Evolutionary conservation across 805 yeast species (phyloP).

Genomic region (Wickerhamomyces xylosicus): DNA sequence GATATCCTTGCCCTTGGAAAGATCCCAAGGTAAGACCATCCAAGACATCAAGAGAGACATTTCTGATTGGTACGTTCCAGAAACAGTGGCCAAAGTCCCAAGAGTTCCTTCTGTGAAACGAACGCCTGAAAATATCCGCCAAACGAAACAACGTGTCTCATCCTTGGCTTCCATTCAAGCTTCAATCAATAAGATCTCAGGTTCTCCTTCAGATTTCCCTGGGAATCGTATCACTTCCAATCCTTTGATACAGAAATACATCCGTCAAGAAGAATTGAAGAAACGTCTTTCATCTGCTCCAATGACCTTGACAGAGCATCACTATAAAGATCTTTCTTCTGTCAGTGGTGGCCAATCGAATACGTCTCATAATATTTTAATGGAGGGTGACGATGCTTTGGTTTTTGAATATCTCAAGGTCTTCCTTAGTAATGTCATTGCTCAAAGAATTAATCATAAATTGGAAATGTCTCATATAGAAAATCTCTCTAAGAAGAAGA

Average conservation of each 20-base stretch:
- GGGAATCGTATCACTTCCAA: background rate
- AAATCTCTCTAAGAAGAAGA: no score
- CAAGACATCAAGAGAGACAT: constrained; percentile 19
- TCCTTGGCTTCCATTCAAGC: background rate
- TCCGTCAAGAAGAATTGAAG: background rate
- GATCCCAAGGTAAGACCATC: constrained; percentile 15
- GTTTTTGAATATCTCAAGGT: background rate
- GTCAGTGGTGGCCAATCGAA: background rate
- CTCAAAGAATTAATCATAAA: background rate
- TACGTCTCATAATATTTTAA: background rate
- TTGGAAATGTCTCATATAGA: background rate
- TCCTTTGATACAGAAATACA: background rate
- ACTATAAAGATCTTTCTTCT: background rate
- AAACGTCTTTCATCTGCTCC: background rate
- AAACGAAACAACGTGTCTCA: background rate
- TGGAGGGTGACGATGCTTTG: background rate
- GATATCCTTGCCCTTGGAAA: constrained; percentile 14
- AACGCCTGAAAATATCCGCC: no score
- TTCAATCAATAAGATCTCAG: background rate
- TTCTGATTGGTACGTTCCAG: constrained; percentile 11
- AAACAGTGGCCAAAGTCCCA: background rate
- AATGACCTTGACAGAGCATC: background rate
- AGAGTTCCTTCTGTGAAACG: no score
- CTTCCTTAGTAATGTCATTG: background rate
- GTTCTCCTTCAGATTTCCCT: background rate